These are phyloP conservation scores for Periconia digitata DNA, from an alignment of 2,329 filamentous ascomycete genomes.

Conservation along the genomic window DNA sequence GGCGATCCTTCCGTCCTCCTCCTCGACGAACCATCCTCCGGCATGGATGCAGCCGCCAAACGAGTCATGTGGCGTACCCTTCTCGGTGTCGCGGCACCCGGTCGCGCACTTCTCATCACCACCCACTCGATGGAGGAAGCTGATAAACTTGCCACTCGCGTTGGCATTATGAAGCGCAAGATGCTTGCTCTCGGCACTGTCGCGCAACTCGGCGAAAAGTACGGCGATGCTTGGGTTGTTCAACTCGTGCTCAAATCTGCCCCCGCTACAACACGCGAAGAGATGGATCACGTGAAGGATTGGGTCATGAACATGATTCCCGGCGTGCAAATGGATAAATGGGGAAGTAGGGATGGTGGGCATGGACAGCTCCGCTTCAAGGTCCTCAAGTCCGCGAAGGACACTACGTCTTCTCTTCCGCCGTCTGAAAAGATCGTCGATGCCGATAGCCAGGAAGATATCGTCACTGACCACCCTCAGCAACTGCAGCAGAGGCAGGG, in stretches of 20 bases:
- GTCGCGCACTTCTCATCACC: slow-evolving; percentile 82
- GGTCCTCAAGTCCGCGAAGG: slow-evolving; percentile 57
- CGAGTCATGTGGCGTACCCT: slow-evolving; percentile 92
- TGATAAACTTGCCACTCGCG: slow-evolving; percentile 79
- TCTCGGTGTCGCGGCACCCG: slow-evolving; percentile 65
- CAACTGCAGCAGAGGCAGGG: background rate
- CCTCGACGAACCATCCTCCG: slow-evolving; percentile 85
- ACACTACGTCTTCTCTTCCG: background rate
- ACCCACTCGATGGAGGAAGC: slow-evolving; percentile 97
- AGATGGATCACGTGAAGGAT: slow-evolving; percentile 64
- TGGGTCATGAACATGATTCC: slow-evolving; percentile 68
- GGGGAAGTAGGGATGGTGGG: slow-evolving; percentile 68
- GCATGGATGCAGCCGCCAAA: slow-evolving; percentile 89
- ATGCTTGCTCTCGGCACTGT: slow-evolving; percentile 85
- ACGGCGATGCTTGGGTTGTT: slow-evolving; percentile 78
- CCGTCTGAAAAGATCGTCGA: slow-evolving; percentile 16
- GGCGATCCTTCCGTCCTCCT: slow-evolving; percentile 86
- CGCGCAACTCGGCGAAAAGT: slow-evolving; percentile 69
- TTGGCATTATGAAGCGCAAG: slow-evolving; percentile 79
- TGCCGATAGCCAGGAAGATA: slow-evolving; percentile 23
- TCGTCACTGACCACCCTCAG: slow-evolving; percentile 9
- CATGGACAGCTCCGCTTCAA: slow-evolving; percentile 89
- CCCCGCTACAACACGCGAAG: slow-evolving; percentile 68
- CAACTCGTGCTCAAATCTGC: slow-evolving; percentile 77
- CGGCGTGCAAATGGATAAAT: slow-evolving; percentile 59